These are phyloP conservation scores for Quercus tomentella DNA, from an alignment of 331 rosid genomes.

Conservation along the genomic window DNA sequence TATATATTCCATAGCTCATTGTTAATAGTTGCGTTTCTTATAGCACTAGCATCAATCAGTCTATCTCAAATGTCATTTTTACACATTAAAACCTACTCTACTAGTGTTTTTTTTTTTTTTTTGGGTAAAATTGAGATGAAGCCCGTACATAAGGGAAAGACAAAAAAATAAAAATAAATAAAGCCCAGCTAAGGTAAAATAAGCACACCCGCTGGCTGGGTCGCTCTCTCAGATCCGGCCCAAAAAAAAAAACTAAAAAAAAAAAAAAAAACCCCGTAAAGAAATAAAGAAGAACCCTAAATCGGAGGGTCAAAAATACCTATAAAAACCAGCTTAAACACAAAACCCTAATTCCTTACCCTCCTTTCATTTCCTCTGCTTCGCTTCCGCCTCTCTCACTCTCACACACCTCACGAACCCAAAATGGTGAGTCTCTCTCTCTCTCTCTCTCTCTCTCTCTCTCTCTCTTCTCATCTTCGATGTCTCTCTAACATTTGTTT, in stretches of 20 bases:
- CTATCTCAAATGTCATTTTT: too few species aligned
- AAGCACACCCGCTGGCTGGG: too few species aligned
- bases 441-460: neutral
- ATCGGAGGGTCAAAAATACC: neutral
- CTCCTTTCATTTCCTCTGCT: neutral
- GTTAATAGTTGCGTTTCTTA: too few species aligned
- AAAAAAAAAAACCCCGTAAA: too few species aligned
- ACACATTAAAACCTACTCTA: too few species aligned
- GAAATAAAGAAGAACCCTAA: neutral
- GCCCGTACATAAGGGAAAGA: too few species aligned
- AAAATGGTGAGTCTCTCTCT: constrained; percentile 49
- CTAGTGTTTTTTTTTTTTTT: too few species aligned
- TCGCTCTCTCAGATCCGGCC: neutral
- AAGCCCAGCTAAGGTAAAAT: too few species aligned
- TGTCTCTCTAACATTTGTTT: neutral
- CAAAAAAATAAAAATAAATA: too few species aligned
- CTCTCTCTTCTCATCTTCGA: neutral
- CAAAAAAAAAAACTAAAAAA: too few species aligned
- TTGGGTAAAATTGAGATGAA: too few species aligned
- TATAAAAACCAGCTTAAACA: neutral
- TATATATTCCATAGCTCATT: too few species aligned
- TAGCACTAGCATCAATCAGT: rapidly evolving
- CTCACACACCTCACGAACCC: neutral
- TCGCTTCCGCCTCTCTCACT: neutral
- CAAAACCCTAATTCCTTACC: constrained; percentile 35